phyloP scores from a whole-genome alignment of 192 early-diverging fungal genomes.

The Linderina pennispora region DNA sequence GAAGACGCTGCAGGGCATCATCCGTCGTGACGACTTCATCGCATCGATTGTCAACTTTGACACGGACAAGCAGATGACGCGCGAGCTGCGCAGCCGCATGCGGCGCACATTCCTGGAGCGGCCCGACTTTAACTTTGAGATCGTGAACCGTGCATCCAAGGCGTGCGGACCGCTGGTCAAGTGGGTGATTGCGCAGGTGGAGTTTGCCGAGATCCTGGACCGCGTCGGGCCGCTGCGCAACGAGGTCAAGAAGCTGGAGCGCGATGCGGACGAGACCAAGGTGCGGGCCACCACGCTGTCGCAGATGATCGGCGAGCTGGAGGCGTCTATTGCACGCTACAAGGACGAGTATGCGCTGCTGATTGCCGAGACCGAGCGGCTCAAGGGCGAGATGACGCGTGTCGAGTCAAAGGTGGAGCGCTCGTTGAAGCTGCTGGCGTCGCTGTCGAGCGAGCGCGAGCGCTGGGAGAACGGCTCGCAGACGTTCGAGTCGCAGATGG shows the following conservation, averaged over 20 bases:
- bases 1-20: slow-evolving; percentile 85
- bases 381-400: slow-evolving; percentile 89
- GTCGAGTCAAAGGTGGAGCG: slow-evolving; percentile 93
- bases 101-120: slow-evolving; percentile 69
- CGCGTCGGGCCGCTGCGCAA: slow-evolving; percentile 89
- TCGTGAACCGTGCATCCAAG: slow-evolving; percentile 93
- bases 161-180: slow-evolving; percentile 98
- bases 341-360: slow-evolving; percentile 97
- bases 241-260: slow-evolving; percentile 84
- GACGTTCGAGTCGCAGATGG: slow-evolving; percentile 94
- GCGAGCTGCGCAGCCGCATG: slow-evolving; percentile 73
- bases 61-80: slow-evolving; percentile 78
- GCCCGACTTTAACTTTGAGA: slow-evolving; percentile 89
- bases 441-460: slow-evolving; percentile 85
- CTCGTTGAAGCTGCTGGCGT: slow-evolving; percentile 77
- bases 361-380: slow-evolving; percentile 83
- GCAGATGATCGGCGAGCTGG: slow-evolving; percentile 75
- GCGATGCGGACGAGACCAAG: slow-evolving; percentile 65
- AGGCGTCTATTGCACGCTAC: slow-evolving; percentile 82
- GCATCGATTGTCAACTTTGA: slow-evolving; percentile 93
- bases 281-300: slow-evolving; percentile 66
- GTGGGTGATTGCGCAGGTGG: slow-evolving; percentile 98
- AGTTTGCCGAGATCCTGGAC: slow-evolving; percentile 88
- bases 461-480: slow-evolving; percentile 89
- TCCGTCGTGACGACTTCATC: slow-evolving; percentile 97